These are phyloP conservation scores for Phytophthora parvispora DNA, from an alignment of 352 stramenopile genomes.

Conservation along the genomic window DNA sequence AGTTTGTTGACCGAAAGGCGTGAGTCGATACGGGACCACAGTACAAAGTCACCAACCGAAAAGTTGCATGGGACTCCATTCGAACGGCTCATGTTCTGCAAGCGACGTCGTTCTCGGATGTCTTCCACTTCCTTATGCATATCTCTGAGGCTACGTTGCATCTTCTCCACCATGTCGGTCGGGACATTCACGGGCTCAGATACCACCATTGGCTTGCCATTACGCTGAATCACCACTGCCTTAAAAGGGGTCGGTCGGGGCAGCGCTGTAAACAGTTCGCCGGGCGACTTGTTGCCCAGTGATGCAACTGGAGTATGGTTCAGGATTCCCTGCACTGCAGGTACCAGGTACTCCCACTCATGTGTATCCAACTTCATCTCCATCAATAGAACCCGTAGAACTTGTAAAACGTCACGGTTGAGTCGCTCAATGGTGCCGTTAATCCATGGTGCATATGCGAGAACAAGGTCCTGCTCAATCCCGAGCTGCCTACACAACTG, in stretches of 20 bases:
- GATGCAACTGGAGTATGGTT: neutral
- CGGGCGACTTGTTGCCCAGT: neutral
- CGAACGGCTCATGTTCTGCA: neutral
- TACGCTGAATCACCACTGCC: neutral
- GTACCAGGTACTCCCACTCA: neutral
- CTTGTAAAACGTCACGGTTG: neutral
- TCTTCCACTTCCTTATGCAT: neutral
- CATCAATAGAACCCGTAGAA: neutral
- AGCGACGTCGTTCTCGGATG: neutral
- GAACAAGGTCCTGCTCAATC: neutral
- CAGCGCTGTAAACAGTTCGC: neutral
- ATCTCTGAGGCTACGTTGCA: neutral
- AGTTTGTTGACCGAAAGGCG: constrained; percentile 18
- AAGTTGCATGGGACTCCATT: constrained; percentile 12
- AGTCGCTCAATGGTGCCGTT: neutral
- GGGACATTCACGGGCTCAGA: neutral
- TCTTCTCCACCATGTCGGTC: neutral
- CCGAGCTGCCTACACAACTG: neutral
- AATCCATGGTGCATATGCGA: neutral
- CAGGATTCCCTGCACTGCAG: neutral
- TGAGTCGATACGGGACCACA: constrained; percentile 20
- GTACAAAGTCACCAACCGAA: constrained; percentile 18
- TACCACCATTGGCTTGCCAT: neutral
- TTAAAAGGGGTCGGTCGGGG: neutral
- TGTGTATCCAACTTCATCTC: neutral